phyloP scores from a whole-genome alignment of 345 rosid species.

The Physaria fendleri region DNA sequence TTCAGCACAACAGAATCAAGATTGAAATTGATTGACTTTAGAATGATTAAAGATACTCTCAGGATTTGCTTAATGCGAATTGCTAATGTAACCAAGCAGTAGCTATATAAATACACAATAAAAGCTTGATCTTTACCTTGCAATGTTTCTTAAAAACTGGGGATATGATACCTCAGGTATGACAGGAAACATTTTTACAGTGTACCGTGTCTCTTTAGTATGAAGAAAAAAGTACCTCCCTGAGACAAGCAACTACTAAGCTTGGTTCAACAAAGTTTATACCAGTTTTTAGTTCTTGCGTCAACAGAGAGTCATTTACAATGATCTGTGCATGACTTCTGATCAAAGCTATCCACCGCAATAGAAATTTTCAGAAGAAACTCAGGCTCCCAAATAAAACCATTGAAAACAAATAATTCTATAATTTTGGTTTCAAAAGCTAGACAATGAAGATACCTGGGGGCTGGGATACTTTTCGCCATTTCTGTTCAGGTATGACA shows the following conservation, averaged over 20 bases:
- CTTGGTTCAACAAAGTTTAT: too few relatives aligned
- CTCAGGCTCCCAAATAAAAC: too few relatives aligned
- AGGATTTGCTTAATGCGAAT: too few relatives aligned
- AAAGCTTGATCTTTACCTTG: constrained; percentile 47
- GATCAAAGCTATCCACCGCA: constrained; percentile 80
- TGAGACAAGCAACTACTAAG: too few relatives aligned
- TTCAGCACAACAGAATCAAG: too few relatives aligned
- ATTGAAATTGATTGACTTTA: too few relatives aligned
- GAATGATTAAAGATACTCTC: too few relatives aligned
- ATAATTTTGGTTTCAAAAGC: not conserved
- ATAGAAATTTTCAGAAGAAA: constrained; percentile 2
- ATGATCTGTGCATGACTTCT: constrained; percentile 72
- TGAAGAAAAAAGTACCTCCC: too few relatives aligned
- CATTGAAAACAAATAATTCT: not conserved
- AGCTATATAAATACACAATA: too few relatives aligned
- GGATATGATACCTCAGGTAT: constrained; percentile 52
- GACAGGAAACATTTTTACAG: constrained; percentile 55
- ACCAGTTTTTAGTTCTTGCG: too few relatives aligned
- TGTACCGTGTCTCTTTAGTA: constrained; percentile 61
- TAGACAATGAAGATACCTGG: constrained; percentile 48
- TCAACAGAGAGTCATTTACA: constrained; percentile 70
- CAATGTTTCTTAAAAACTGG: constrained; percentile 61
- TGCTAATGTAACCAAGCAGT: too few relatives aligned
- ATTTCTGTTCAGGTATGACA: constrained; percentile 50
- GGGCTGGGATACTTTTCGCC: constrained; percentile 95